Base-by-base conservation (phyloP, 1,284 basidiomycete species). In the Rhodotorula sp. region DNA sequence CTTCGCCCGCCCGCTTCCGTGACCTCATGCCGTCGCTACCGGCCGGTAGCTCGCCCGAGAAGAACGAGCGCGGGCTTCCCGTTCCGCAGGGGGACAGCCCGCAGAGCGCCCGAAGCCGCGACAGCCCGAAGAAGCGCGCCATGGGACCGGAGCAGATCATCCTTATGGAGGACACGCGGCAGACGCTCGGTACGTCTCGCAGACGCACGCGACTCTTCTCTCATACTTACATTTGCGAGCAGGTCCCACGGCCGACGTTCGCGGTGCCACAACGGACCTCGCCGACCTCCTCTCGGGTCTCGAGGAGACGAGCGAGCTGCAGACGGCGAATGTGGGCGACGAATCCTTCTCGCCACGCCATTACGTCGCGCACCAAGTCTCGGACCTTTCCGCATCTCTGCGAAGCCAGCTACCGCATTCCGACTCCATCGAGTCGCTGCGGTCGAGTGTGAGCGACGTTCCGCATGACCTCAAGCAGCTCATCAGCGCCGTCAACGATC, bases 101-200 rank as follows among this genome's bases (percentile, higher is more conserved):
- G 50, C 49, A 46, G 49, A 63, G 49, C 27, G 17, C 7, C 2
- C 10, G 16, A 13, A 42, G 49, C 13, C n/a, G 23, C 10, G 60
- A 23, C 42, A 68, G 70, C n/a, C 70, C 72, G 23, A 68, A 57
- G 64, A 75, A 73, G 52, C 45, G 53, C 53, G 64, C 74, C 34
- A 61, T 75, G 46, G 74, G 74, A 2, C 74, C 74, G 12, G 74
- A 73, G 59, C 69, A 75, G 56, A 55, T 71, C n/a, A 75, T 73
- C 42, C 57, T 50, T 7, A 71, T 75, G 74, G 64, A 52, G 23
- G 61, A 67, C 19, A 42, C 23, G 23, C 56, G 46, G 42, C 60
- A 52, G 34, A 42, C n/a, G 12, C 16, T 27, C 4, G 58, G 57
- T 61, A 21, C 7, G 61, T 7, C 13, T 23, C 1, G 1, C 25